Percentiles rank a stretch among this genome's conserved stretches.
These are phyloP conservation scores for Phaffia rhodozyma DNA, from an alignment of 1,284 basidiomycete species.

Conservation along the genomic window DNA sequence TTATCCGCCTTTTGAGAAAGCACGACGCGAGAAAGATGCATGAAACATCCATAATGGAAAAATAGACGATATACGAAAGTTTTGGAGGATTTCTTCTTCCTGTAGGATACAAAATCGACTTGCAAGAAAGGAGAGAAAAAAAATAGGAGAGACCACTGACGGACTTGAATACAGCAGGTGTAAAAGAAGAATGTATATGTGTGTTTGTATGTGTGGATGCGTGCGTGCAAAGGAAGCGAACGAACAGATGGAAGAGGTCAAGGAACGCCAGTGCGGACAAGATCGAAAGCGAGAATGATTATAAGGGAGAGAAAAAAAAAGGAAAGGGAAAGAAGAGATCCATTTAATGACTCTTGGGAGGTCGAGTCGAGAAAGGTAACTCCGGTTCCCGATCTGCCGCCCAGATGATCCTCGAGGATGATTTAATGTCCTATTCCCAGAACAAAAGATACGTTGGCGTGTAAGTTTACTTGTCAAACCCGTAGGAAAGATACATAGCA, in stretches of 20 bases:
- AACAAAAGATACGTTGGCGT: no score
- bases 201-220: no score
- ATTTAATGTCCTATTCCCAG: slow-evolving; percentile 8
- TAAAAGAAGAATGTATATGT: no score
- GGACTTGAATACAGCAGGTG: no score
- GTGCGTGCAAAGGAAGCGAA: background rate
- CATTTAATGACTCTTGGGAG: background rate
- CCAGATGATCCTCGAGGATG: slow-evolving; percentile 15
- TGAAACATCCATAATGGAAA: background rate
- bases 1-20: background rate
- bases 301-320: no score
- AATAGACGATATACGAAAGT: background rate
- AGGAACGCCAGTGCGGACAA: background rate
- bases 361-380: background rate
- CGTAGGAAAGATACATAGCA: no score
- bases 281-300: background rate
- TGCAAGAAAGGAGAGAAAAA: no score
- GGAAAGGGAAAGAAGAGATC: background rate
- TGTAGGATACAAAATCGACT: no score
- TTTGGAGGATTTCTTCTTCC: no score
- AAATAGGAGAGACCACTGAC: no score
- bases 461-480: no score
- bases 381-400: slow-evolving; percentile 11
- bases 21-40: background rate
- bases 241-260: background rate